Evolutionary conservation across 1,284 basidiomycete genomes (phyloP).

Genomic region (Phylloboletellus chloephorus): DNA sequence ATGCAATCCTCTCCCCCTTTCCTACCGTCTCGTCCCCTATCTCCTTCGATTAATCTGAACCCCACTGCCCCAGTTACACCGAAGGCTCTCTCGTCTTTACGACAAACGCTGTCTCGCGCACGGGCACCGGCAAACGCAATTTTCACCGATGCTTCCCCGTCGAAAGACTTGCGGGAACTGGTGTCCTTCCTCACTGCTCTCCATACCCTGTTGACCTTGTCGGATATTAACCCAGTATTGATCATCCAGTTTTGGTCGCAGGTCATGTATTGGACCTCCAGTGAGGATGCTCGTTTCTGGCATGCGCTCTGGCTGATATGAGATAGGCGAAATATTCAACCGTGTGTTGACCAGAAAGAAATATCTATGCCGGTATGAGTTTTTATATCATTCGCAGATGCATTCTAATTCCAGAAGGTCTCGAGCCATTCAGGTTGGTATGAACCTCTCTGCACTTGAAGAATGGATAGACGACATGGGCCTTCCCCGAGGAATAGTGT

Average conservation of each 20-base stretch:
- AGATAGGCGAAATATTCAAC: constrained; percentile 88
- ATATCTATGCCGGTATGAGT: constrained; percentile 78
- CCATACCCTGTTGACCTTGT: constrained; percentile 78
- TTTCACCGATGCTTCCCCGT: constrained; percentile 44
- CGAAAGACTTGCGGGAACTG: constrained; percentile 60
- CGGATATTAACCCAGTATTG: constrained; percentile 88
- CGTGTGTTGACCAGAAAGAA: constrained; percentile 88
- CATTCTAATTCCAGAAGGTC: constrained; percentile 42
- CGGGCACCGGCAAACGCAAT: constrained; percentile 45
- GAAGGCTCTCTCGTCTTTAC: constrained; percentile 57
- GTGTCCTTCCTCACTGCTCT: constrained; percentile 85
- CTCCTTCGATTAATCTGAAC: constrained; percentile 40
- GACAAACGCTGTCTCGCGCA: constrained; percentile 53
- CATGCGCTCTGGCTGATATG: constrained; percentile 12
- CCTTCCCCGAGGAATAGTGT: constrained; percentile 74
- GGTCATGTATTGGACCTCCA: constrained; percentile 87
- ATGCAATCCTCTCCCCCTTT: constrained; percentile 37
- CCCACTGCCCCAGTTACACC: constrained; percentile 38
- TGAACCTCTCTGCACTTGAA: constrained; percentile 84
- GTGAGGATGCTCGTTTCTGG: constrained; percentile 39
- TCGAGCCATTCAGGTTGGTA: constrained; percentile 83
- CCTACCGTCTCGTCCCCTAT: constrained; percentile 43
- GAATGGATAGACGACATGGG: constrained; percentile 87
- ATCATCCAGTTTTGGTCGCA: constrained; percentile 93
- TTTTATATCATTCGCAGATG: constrained; percentile 3